These are phyloP conservation scores for Ceratocystis ficicola DNA, from an alignment of 2,329 filamentous ascomycete genomes.

Conservation along the genomic window DNA sequence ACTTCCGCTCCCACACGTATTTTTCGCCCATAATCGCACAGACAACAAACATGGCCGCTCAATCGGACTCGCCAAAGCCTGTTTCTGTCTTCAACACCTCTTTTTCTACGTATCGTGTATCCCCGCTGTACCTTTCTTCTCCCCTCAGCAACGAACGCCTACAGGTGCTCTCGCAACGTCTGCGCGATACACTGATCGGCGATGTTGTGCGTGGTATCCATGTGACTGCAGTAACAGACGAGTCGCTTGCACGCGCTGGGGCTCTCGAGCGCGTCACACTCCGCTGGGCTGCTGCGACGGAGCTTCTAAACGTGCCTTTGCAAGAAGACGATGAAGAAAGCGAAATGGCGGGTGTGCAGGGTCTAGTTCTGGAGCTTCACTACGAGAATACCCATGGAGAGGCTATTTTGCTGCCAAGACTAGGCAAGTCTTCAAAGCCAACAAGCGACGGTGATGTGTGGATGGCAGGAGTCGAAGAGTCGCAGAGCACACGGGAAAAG, in stretches of 20 bases:
- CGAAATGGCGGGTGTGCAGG: conserved; percentile 21
- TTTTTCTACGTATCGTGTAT: conserved; percentile 45
- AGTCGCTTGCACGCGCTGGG: conserved; percentile 31
- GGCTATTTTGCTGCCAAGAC: conserved; percentile 39
- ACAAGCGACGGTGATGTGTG: not conserved
- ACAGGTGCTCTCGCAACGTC: conserved; percentile 34
- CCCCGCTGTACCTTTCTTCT: conserved; percentile 35
- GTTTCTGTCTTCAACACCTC: conserved; percentile 46
- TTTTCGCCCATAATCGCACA: not conserved
- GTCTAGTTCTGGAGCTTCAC: conserved; percentile 37
- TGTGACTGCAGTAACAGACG: conserved; percentile 35
- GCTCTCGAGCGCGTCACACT: conserved; percentile 38
- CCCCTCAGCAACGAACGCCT: conserved; percentile 33
- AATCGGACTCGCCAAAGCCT: conserved; percentile 22
- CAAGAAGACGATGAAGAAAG: conserved; percentile 12
- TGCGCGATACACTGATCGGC: conserved; percentile 45
- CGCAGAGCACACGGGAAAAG: conserved; percentile 17
- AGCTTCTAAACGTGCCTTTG: conserved; percentile 15
- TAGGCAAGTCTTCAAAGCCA: not conserved
- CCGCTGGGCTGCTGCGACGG: conserved; percentile 32
- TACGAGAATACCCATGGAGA: conserved; percentile 43
- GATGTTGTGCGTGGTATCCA: conserved; percentile 50
- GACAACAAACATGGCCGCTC: conserved; percentile 21
- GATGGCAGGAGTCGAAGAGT: conserved; percentile 3
- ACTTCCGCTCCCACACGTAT: not conserved